Conservation (phyloP, 1,284 basidiomycete species). For the Trametes hirsuta region DNA sequence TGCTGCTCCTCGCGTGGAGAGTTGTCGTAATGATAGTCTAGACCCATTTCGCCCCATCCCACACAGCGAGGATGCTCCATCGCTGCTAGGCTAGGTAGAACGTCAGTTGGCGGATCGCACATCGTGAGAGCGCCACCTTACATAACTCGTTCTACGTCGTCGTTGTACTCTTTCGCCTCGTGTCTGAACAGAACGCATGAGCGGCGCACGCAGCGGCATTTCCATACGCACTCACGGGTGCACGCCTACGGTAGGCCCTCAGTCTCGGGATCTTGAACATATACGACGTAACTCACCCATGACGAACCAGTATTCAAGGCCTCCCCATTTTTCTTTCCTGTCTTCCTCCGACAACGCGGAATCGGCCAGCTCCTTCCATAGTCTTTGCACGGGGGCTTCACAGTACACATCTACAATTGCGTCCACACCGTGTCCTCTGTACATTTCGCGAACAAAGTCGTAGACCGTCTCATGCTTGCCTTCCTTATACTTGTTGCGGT, state of each 20-base stretch:
- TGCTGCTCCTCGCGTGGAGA: constrained; percentile 72
- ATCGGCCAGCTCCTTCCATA: constrained; percentile 76
- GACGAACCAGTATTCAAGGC: constrained; percentile 74
- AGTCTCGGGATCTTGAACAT: constrained; percentile 1
- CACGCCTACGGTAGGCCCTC: constrained; percentile 48
- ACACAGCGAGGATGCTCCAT: constrained; percentile 80
- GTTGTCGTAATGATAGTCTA: constrained; percentile 83
- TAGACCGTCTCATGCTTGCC: constrained; percentile 55
- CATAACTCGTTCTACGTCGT: constrained; percentile 71
- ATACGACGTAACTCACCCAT: constrained; percentile 55
- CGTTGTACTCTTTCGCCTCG: constrained; percentile 69
- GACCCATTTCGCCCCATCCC: constrained; percentile 84
- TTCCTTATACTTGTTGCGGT: constrained; percentile 59
- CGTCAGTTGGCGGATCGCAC: background rate
- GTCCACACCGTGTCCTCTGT: constrained; percentile 56
- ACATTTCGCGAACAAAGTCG: constrained; percentile 69
- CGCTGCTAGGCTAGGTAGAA: constrained; percentile 58
- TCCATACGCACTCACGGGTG: constrained; percentile 60
- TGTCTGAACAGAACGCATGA: constrained; percentile 49
- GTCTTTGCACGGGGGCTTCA: constrained; percentile 64
- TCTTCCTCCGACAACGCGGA: constrained; percentile 59
- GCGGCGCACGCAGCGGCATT: background rate
- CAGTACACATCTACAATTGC: constrained; percentile 85
- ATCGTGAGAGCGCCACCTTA: constrained; percentile 37
- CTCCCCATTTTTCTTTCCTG: constrained; percentile 57